Conservation (phyloP, 1,284 basidiomycete genomes). For the Moesziomyces sp. region DNA sequence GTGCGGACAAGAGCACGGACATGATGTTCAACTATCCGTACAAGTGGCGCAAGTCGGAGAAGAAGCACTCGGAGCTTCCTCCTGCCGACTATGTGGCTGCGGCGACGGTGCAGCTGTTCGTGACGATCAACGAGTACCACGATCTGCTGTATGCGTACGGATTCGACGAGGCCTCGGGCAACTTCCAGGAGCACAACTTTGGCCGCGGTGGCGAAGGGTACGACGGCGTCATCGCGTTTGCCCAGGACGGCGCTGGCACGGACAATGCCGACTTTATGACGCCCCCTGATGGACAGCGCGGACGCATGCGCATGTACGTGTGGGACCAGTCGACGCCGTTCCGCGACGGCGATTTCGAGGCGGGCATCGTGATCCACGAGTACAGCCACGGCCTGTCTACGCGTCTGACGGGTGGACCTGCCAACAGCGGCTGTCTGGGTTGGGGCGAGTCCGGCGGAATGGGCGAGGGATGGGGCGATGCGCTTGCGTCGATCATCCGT, state of each 20-base stretch:
- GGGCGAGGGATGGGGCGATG: conserved; percentile 84
- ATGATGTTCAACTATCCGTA: conserved; percentile 59
- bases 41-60: conserved; percentile 58
- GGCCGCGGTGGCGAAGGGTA: conserved; percentile 84
- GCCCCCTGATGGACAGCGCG: conserved; percentile 74
- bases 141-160: conserved; percentile 72
- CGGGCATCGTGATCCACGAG: conserved; percentile 67
- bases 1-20: conserved; percentile 45
- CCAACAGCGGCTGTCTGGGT: conserved; percentile 84
- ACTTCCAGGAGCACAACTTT: conserved; percentile 98
- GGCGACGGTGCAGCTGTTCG: conserved; percentile 55
- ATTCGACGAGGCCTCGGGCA: conserved; percentile 89
- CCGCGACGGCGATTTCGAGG: conserved; percentile 90
- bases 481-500: conserved; percentile 73
- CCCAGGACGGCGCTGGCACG: conserved; percentile 89
- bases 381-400: conserved; percentile 87
- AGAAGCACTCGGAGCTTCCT: conserved; percentile 45
- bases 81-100: conserved; percentile 51
- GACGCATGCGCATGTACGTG: conserved; percentile 94
- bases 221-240: conserved; percentile 92
- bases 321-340: conserved; percentile 78
- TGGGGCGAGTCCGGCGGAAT: conserved; percentile 96
- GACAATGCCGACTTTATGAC: conserved; percentile 73
- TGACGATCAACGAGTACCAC: conserved; percentile 59
- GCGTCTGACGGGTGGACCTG: conserved; percentile 90